Percentiles rank a stretch among this genome's conserved stretches.
phyloP scores from a whole-genome alignment of 129 eudicot genomes.

The Centella asiatica region DNA sequence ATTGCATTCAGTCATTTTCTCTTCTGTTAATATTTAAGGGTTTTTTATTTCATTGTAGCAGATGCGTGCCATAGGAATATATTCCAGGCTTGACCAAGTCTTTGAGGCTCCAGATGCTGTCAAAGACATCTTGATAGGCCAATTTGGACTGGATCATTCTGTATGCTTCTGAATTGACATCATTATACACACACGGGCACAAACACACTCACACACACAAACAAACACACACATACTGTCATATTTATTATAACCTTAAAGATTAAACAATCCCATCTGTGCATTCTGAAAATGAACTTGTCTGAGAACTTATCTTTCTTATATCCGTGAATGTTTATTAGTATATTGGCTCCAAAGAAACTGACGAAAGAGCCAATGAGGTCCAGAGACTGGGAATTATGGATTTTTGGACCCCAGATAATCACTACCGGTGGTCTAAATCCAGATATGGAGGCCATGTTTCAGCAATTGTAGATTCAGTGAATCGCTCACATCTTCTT shows the following conservation, averaged over 20 bases:
- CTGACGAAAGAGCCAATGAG: conserved; percentile 68
- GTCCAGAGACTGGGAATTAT: conserved; percentile 47
- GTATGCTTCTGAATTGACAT: conserved; percentile 39
- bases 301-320: not conserved
- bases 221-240: not conserved
- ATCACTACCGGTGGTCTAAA: conserved; percentile 75
- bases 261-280: not conserved
- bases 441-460: conserved; percentile 84
- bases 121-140: conserved; percentile 60
- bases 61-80: conserved; percentile 76
- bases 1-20: not conserved
- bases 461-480: conserved; percentile 69
- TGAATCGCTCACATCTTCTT: conserved; percentile 60
- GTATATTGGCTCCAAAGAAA: conserved; percentile 82
- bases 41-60: conserved; percentile 20
- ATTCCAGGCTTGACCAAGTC: conserved; percentile 83
- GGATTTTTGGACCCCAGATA: conserved; percentile 95
- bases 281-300: conserved; percentile 7
- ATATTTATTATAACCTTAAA: not conserved
- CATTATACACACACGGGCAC: not conserved
- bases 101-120: conserved; percentile 95
- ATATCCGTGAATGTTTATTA: conserved; percentile 13
- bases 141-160: conserved; percentile 56
- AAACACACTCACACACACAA: too few species aligned
- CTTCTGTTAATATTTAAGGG: not conserved